These are phyloP conservation scores for Penicillium goetzii DNA, from an alignment of 495 filamentous ascomycete species.

Conservation along the genomic window DNA sequence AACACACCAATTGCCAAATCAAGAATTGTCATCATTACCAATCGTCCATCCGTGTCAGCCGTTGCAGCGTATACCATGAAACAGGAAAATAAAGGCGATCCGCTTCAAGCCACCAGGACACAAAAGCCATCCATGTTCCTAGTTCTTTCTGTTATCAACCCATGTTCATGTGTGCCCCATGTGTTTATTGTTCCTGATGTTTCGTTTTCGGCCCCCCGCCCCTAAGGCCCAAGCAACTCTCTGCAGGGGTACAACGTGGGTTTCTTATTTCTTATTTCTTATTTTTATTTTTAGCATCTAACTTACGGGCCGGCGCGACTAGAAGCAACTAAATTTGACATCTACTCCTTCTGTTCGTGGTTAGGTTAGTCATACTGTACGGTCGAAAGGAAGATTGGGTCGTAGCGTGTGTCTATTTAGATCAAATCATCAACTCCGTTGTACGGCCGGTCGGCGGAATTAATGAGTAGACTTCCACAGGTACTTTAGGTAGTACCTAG, in stretches of 20 bases:
- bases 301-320: background rate
- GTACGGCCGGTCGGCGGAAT: background rate
- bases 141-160: background rate
- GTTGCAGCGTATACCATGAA: conserved; percentile 2
- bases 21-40: background rate
- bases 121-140: background rate
- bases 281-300: conserved; percentile 23
- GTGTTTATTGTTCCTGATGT: background rate
- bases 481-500: background rate
- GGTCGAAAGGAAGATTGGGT: background rate
- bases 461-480: background rate
- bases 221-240: background rate
- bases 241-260: conserved; percentile 32
- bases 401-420: background rate
- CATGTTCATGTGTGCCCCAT: background rate
- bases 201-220: background rate
- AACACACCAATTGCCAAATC: background rate
- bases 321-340: background rate
- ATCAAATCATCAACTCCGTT: background rate
- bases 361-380: background rate
- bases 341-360: background rate
- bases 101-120: background rate
- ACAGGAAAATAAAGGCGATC: background rate
- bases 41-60: background rate
- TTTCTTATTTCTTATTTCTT: conserved; percentile 35